phyloP scores from a whole-genome alignment of 305 asterid species.

The Andrographis paniculata region DNA sequence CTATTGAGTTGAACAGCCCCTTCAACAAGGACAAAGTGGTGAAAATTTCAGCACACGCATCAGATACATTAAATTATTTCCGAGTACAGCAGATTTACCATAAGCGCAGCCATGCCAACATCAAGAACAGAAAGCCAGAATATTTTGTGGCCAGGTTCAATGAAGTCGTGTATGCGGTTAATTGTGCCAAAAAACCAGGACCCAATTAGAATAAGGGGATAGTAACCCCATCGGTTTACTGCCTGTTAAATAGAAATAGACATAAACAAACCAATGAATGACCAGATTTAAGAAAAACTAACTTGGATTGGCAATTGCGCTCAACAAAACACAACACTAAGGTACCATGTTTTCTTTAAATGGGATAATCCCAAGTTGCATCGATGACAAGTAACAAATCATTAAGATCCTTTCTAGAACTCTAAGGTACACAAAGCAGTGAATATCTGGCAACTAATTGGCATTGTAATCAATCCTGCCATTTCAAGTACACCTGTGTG shows the following conservation, averaged over 20 bases:
- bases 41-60: conserved; percentile 17
- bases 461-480: conserved; percentile 4
- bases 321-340: not conserved
- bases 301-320: too few relatives aligned
- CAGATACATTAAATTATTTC: too few relatives aligned
- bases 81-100: conserved; percentile 67
- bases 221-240: conserved; percentile 90
- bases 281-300: not conserved
- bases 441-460: not conserved
- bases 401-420: too few relatives aligned
- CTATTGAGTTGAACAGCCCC: conserved; percentile 96
- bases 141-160: conserved; percentile 80
- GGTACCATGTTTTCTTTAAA: not conserved
- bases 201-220: conserved; percentile 91
- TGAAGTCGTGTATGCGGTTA: conserved; percentile 89
- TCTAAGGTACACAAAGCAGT: not conserved
- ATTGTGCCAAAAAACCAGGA: conserved; percentile 97
- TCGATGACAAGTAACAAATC: not conserved
- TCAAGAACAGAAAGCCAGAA: conserved; percentile 98
- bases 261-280: conserved; percentile 2
- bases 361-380: not conserved
- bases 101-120: conserved; percentile 93
- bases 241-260: conserved; percentile 41
- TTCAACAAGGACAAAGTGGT: conserved; percentile 22
- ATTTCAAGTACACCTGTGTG: conserved; percentile 16